phyloP scores from a whole-genome alignment of 495 filamentous ascomycete genomes.

The Sporormia fimetaria region DNA sequence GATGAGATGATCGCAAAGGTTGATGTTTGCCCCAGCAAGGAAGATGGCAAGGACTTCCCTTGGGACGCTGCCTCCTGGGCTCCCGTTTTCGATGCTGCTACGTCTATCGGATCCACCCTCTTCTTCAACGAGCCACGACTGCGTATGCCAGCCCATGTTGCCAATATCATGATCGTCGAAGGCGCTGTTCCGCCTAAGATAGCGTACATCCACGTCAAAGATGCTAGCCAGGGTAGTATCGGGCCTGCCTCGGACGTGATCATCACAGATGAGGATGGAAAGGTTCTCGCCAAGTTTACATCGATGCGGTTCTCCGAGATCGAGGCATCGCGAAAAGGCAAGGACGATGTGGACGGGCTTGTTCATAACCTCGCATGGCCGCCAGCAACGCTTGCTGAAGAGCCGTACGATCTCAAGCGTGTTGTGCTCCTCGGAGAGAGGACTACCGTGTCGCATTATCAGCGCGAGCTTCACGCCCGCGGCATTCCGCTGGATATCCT shows the following conservation, averaged over 20 bases:
- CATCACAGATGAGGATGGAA: too few relatives aligned
- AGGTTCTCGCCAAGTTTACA: neutral
- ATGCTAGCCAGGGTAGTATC: too few relatives aligned
- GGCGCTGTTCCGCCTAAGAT: constrained; percentile 15
- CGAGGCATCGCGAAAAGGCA: too few relatives aligned
- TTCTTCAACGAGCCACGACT: constrained; percentile 35
- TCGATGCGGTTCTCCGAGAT: too few relatives aligned
- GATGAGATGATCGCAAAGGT: constrained; percentile 39
- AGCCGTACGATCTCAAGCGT: neutral
- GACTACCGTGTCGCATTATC: too few relatives aligned
- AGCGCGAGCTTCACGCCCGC: too few relatives aligned
- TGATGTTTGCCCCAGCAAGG: constrained; percentile 25
- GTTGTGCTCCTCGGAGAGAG: neutral
- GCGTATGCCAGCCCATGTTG: constrained; percentile 36
- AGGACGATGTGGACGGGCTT: too few relatives aligned
- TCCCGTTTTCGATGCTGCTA: constrained; percentile 38
- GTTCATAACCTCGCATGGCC: constrained; percentile 1
- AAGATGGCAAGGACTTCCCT: constrained; percentile 9
- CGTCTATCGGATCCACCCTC: constrained; percentile 38
- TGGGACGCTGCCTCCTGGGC: constrained; percentile 37
- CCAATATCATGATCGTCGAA: constrained; percentile 19
- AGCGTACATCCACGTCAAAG: constrained; percentile 28
- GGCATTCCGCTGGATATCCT: too few relatives aligned
- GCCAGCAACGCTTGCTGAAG: neutral
- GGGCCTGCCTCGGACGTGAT: too few relatives aligned